A percentile compares a stretch with the other conserved stretches of the same genome.
Evolutionary conservation across 73 alveolate genomes (phyloP).

Genomic region (Strombidium stylifer): DNA sequence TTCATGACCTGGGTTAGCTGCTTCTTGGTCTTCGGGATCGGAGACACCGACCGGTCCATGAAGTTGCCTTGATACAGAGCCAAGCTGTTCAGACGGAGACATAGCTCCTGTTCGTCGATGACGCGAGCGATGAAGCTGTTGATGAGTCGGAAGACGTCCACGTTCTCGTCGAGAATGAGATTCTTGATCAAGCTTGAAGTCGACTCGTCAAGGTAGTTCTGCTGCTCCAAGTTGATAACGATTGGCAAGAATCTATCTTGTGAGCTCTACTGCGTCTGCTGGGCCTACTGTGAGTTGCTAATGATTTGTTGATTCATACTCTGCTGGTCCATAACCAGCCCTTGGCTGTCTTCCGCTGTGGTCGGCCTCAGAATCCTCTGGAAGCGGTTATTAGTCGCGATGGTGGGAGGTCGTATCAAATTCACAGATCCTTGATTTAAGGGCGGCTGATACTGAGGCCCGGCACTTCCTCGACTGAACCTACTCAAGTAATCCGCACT

Average conservation of each 20-base stretch:
- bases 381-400: too few species aligned
- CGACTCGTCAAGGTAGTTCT: conserved; percentile 35
- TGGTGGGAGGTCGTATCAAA: too few species aligned
- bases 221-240: conserved; percentile 29
- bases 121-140: conserved; percentile 15
- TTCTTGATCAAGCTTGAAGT: conserved; percentile 35
- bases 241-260: conserved; percentile 36
- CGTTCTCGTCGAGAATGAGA: conserved; percentile 43
- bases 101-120: conserved; percentile 36
- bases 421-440: too few species aligned
- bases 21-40: conserved; percentile 51
- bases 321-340: too few species aligned
- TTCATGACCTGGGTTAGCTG: conserved; percentile 22
- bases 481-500: neutral
- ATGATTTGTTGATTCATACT: too few species aligned
- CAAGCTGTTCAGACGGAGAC: conserved; percentile 33
- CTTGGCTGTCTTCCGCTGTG: too few species aligned
- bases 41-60: conserved; percentile 62
- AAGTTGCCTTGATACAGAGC: conserved; percentile 35
- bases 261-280: neutral
- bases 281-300: too few species aligned
- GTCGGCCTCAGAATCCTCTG: too few species aligned
- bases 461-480: neutral
- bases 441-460: too few species aligned
- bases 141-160: conserved; percentile 43